Conservation (phyloP, 148 eudicot genomes). For the Cornus suecica region DNA sequence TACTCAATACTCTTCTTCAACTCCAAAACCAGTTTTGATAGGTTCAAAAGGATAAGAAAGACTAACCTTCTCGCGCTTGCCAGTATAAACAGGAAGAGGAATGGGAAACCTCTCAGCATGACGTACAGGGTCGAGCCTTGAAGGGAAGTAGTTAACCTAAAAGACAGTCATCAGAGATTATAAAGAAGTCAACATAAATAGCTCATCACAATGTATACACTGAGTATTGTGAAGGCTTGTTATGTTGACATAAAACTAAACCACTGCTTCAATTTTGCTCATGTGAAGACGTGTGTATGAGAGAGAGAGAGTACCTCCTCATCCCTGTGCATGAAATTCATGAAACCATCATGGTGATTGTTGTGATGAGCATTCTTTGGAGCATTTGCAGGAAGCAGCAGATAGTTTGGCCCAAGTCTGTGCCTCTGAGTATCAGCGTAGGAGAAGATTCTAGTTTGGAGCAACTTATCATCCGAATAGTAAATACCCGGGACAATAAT, state of each 20-base stretch:
- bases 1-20: background rate
- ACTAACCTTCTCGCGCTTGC: background rate
- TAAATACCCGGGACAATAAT: constrained; percentile 51
- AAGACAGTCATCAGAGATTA: background rate
- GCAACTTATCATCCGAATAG: constrained; percentile 66
- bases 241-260: background rate
- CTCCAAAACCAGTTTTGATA: background rate
- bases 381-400: constrained; percentile 33
- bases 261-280: background rate
- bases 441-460: constrained; percentile 37
- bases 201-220: background rate
- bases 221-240: background rate
- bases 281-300: background rate
- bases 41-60: background rate
- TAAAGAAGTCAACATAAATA: background rate
- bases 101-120: constrained; percentile 24
- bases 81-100: constrained; percentile 9
- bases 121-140: constrained; percentile 24
- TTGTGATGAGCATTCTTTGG: constrained; percentile 32
- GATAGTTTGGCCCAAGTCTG: constrained; percentile 31
- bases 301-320: constrained; percentile 15
- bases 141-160: constrained; percentile 33
- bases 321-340: constrained; percentile 25
- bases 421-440: constrained; percentile 33
- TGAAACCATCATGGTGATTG: constrained; percentile 17